Percentiles rank a stretch among this genome's conserved stretches.
Evolutionary conservation across 2,329 filamentous ascomycete genomes (phyloP).

Genomic region (Huntiella bhutanensis): DNA sequence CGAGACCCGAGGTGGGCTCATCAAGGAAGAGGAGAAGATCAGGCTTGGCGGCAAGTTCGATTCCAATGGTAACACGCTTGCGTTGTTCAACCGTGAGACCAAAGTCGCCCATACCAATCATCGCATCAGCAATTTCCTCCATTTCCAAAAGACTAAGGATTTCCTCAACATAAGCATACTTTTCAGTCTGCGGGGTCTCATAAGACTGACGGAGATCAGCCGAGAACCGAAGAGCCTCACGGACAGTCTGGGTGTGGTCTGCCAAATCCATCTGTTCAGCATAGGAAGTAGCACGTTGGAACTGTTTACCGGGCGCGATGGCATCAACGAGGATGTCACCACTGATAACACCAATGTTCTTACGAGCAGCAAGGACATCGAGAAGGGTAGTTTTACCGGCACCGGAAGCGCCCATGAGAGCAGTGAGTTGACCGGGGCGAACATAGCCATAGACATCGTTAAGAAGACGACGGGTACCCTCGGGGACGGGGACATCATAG

Average conservation of each 20-base stretch:
- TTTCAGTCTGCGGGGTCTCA: slow-evolving; percentile 33
- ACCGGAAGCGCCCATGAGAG: slow-evolving; percentile 67
- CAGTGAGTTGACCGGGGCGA: slow-evolving; percentile 57
- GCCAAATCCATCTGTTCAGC: slow-evolving; percentile 45
- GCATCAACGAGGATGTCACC: slow-evolving; percentile 41
- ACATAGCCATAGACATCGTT: slow-evolving; percentile 47
- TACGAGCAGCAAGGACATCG: slow-evolving; percentile 48
- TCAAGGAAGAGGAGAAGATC: slow-evolving; percentile 61
- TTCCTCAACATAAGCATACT: slow-evolving; percentile 41
- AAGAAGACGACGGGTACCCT: slow-evolving; percentile 35
- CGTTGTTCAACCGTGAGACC: slow-evolving; percentile 49
- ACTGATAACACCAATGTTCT: slow-evolving; percentile 40
- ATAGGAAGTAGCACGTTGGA: slow-evolving; percentile 42
- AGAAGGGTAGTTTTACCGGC: slow-evolving; percentile 75
- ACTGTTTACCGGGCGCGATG: slow-evolving; percentile 35
- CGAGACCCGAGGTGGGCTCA: slow-evolving; percentile 59
- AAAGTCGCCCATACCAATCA: slow-evolving; percentile 42
- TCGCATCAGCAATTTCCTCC: slow-evolving; percentile 38
- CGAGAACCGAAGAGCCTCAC: slow-evolving; percentile 44
- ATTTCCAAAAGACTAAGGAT: slow-evolving; percentile 40
- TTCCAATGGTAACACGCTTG: slow-evolving; percentile 74
- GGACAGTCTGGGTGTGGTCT: slow-evolving; percentile 41
- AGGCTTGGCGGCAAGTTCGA: slow-evolving; percentile 71
- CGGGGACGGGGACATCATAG: slow-evolving; percentile 49
- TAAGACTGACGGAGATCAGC: slow-evolving; percentile 39